Evolutionary conservation across 2,329 filamentous ascomycete species (phyloP).

Genomic region (Pestalotiopsis sp.): DNA sequence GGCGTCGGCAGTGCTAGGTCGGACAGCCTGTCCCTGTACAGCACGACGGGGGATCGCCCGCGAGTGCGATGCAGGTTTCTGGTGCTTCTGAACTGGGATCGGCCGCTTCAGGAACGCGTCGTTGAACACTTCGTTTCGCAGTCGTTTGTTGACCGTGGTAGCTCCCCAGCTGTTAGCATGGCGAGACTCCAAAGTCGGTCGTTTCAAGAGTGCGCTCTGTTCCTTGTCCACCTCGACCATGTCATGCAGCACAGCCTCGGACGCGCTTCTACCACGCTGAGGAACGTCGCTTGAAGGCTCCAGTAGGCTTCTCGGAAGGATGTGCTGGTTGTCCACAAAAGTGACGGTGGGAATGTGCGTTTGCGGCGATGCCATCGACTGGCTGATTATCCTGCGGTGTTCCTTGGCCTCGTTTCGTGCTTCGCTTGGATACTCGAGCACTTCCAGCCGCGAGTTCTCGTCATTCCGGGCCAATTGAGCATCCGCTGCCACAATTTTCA

Average conservation of each 20-base stretch:
- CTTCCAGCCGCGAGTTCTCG: constrained; percentile 15
- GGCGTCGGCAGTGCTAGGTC: constrained; percentile 44
- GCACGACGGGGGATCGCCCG: constrained; percentile 60
- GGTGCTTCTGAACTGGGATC: constrained; percentile 77
- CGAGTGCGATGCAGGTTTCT: constrained; percentile 61
- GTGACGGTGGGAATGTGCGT: constrained; percentile 84
- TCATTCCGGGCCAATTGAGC: constrained; percentile 32
- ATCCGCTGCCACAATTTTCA: constrained; percentile 28
- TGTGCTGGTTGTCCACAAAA: constrained; percentile 91
- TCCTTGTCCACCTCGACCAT: constrained; percentile 19
- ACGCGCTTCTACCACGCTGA: constrained; percentile 37
- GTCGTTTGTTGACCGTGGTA: constrained; percentile 82
- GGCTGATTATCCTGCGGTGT: constrained; percentile 57
- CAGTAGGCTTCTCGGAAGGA: constrained; percentile 83
- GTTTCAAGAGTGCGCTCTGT: constrained; percentile 13
- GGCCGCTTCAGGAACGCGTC: constrained; percentile 87
- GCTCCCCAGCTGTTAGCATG: constrained; percentile 79
- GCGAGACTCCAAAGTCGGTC: constrained; percentile 53
- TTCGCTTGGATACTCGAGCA: constrained; percentile 15
- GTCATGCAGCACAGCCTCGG: constrained; percentile 29
- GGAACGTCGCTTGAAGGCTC: constrained; percentile 45
- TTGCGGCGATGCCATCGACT: constrained; percentile 68
- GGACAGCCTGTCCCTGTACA: constrained; percentile 42
- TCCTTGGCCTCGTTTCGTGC: constrained; percentile 24
- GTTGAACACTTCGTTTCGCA: constrained; percentile 88